Base-by-base conservation (phyloP, 495 filamentous ascomycete species). In the Aspergillus homomorphus region DNA sequence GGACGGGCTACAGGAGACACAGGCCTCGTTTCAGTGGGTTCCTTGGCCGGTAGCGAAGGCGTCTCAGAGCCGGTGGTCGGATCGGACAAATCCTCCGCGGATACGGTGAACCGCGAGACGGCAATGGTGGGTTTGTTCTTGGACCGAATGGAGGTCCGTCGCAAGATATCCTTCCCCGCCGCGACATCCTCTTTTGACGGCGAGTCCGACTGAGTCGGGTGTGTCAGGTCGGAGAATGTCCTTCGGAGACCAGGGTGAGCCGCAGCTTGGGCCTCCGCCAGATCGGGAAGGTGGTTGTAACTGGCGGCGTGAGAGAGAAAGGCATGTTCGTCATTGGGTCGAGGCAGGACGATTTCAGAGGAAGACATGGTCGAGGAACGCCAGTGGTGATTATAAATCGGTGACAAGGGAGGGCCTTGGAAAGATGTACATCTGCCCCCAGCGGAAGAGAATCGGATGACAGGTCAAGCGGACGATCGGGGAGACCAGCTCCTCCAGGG, bases 121-220 rank as follows among this genome's bases (percentile, higher is more conserved):
- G 71, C 56, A 28, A 67, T 58, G n/a, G 67, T 67, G 18, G 70
- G 51, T 54, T 66, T 73, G 51, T 74, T 56, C 55, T 74, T 76
- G 24, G 75, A 70, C 18, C 74, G 75, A 20, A 75, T 60, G 50
- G 77, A 78, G 26, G 75, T 74, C 33, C 74, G 74, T 20, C 77
- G 71, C 28, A 79, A 59, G 26, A 79, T 79, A 54, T 78, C 75
- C 51, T 77, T 79, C 24, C 74, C 74, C 24, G 77, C 70, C n/a
- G 68, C 69, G 19, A 79, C 70, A 57, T 65, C 74, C 54, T 79
- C 77, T 57, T 78, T 77, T 6, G 74, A 73, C 12, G 73, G 74
- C 3, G 75, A 73, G 4, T 71, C 62, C 41, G 70, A 55, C 41
- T 70, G 62, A 18, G 63, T 58, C 14, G 74, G 73, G 15, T 73